Conservation (phyloP, 2,329 filamentous ascomycete species). For the Metarhizium brunneum region DNA sequence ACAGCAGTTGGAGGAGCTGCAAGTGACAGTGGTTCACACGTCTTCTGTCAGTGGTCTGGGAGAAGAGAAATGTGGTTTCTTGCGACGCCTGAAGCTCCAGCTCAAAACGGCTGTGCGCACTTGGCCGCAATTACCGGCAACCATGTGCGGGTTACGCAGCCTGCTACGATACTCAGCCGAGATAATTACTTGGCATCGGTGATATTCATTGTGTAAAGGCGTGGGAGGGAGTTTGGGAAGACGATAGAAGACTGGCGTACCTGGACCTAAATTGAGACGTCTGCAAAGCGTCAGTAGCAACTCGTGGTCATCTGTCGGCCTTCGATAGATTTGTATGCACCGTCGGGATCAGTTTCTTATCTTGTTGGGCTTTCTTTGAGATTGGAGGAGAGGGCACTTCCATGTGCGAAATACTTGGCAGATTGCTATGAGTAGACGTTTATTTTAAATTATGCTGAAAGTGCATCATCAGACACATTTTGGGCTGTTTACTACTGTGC, state of each 20-base stretch:
- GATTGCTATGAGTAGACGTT: slow-evolving; percentile 10
- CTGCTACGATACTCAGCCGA: background rate
- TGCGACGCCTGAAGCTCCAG: too few species aligned
- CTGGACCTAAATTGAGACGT: background rate
- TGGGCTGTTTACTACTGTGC: background rate
- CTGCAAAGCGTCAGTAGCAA: background rate
- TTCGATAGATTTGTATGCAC: background rate
- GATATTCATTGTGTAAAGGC: background rate
- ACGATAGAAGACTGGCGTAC: background rate
- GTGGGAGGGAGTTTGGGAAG: background rate
- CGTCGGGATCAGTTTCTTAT: background rate
- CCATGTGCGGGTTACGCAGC: background rate
- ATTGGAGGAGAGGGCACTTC: slow-evolving; percentile 1
- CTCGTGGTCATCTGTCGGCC: background rate
- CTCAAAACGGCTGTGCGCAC: too few species aligned
- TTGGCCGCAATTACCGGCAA: background rate
- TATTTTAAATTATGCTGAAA: background rate
- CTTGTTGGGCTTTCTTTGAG: background rate
- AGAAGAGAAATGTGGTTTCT: background rate
- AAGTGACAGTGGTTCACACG: background rate
- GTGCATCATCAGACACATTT: background rate
- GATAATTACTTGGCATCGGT: background rate
- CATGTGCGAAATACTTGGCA: slow-evolving; percentile 9
- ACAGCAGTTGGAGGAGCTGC: background rate
- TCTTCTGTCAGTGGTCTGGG: background rate